phyloP scores from a whole-genome alignment of 768 basidiomycete species.

The Lepiota subincarnata region DNA sequence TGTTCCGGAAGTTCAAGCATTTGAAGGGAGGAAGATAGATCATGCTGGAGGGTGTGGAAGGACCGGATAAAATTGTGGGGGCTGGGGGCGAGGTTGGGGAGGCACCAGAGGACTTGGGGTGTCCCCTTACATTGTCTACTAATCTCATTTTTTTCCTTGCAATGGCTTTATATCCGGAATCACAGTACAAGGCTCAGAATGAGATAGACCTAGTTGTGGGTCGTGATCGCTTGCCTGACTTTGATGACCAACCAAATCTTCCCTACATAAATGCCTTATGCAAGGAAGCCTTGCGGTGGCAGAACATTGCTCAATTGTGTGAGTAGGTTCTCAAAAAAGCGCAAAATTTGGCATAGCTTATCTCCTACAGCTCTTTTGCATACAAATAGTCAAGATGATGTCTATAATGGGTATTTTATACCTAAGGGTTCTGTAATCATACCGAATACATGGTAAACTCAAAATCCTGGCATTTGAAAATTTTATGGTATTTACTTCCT shows the following conservation, averaged over 20 bases:
- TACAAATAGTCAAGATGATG: background rate
- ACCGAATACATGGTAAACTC: conserved; percentile 24
- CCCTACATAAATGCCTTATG: conserved; percentile 32
- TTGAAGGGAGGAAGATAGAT: too few relatives aligned
- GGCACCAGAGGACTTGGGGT: too few relatives aligned
- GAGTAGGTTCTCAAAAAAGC: conserved; percentile 25
- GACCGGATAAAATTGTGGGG: too few relatives aligned
- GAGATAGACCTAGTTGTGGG: conserved; percentile 34
- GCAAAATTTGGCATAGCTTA: background rate
- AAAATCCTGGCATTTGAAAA: too few relatives aligned
- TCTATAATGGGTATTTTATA: conserved; percentile 25
- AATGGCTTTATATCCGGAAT: conserved; percentile 31
- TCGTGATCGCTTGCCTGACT: conserved; percentile 28
- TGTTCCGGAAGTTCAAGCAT: too few relatives aligned
- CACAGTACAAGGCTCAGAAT: conserved; percentile 29
- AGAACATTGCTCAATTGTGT: conserved; percentile 25
- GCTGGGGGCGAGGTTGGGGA: too few relatives aligned
- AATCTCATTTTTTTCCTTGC: conserved; percentile 30
- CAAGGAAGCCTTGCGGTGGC: conserved; percentile 33
- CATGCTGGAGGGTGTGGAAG: too few relatives aligned
- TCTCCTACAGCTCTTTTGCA: background rate
- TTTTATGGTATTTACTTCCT: too few relatives aligned
- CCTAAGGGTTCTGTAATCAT: conserved; percentile 31
- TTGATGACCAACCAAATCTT: conserved; percentile 25
- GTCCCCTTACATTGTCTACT: conserved; percentile 29